Base-by-base conservation (phyloP, 2,329 filamentous ascomycete genomes). In the Fonsecaea pedrosoi region DNA sequence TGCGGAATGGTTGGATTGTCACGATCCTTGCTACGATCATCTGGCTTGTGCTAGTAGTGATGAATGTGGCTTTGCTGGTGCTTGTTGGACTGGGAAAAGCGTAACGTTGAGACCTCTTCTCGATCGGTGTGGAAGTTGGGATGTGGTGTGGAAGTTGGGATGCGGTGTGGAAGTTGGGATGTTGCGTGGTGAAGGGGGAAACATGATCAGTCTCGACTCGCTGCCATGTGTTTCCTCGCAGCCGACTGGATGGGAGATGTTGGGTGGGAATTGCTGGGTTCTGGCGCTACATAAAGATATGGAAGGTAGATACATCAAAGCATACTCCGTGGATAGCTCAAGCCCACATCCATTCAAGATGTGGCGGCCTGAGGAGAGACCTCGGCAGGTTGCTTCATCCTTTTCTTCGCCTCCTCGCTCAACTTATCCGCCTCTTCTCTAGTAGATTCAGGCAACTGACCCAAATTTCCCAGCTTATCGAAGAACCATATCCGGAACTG, bases 1-100 rank as follows among this genome's bases (percentile, higher is more conserved):
- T 96, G 91, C 83, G 86, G 40, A 95, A 94, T 74, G 83, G 87
- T 57, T 91, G 90, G 86, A 78, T 89, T 62, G 84, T 88, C 7
- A 82, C 86, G 0, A 77, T 78, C 0, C 69, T 92, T 66, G 86
- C 86, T 0, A 77, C 87, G 0, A 10, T 87, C 1, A 86, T 95
- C 55, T 95, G 92, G 92, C 67, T 89, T 1, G 78, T 93, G 34
- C 92, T 95, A 74, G 85, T 88, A 0, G 80, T 91, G 7, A 90
- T 94, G 89, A 94, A 94, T 75, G 82, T 92, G n/a, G 89, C 91
- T 0, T 85, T 92, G 68, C 75, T 94, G 71, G 91, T 92, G 2
- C 76, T 94, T 62, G 78, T 83, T 40, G 85, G 83, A 8, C 75
- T 91, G 73, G 89, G 87, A 37, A 79, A 80, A 66, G 75, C 78